Evolutionary conservation across 345 rosid species (phyloP).

Genomic region (Cochlearia excelsa): DNA sequence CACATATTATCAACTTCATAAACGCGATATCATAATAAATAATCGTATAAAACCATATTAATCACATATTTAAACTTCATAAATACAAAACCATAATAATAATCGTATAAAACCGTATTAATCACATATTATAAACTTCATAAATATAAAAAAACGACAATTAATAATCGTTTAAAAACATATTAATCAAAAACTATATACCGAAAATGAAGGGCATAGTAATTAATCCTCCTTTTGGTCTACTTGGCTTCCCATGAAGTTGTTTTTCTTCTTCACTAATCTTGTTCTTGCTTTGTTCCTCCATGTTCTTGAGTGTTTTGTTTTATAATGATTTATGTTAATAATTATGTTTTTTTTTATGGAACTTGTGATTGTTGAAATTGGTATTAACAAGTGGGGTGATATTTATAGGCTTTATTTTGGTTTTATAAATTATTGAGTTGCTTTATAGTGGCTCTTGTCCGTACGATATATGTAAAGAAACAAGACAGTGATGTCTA

Average conservation of each 20-base stretch:
- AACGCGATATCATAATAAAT: too few species aligned
- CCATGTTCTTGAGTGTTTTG: conserved; percentile 29
- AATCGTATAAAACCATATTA: too few species aligned
- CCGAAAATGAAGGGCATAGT: conserved; percentile 83
- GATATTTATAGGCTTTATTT: conserved; percentile 31
- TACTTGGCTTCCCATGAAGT: conserved; percentile 30
- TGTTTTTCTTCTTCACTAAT: conserved; percentile 36
- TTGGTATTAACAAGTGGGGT: conserved; percentile 15
- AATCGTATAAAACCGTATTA: too few species aligned
- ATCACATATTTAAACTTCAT: neutral
- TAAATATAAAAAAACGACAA: neutral
- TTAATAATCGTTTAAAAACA: neutral
- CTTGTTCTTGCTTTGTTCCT: conserved; percentile 32
- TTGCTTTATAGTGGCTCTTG: conserved; percentile 24
- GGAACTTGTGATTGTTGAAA: conserved; percentile 26
- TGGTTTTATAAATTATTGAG: conserved; percentile 20
- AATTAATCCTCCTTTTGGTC: conserved; percentile 53
- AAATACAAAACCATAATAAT: too few species aligned
- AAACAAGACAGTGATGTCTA: conserved; percentile 21
- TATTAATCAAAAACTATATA: conserved; percentile 6
- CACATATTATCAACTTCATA: neutral
- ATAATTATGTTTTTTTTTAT: conserved; percentile 5
- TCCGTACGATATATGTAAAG: conserved; percentile 25
- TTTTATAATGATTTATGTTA: conserved; percentile 7
- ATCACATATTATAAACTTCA: too few species aligned